Base-by-base conservation (phyloP, 148 eudicot species). In the Dysphania ambrosioides region DNA sequence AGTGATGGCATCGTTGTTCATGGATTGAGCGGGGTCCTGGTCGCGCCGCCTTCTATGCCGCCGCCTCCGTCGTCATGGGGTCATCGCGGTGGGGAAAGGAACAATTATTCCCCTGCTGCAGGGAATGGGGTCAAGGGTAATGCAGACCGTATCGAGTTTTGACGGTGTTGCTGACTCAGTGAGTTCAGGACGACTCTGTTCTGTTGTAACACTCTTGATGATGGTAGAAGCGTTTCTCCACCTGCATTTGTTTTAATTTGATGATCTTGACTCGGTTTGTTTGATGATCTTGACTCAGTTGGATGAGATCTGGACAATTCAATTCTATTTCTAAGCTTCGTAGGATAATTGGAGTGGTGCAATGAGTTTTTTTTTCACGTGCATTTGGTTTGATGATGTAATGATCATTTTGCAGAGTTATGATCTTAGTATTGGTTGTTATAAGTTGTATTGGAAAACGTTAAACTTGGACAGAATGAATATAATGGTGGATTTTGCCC, bases 1-100 rank as follows among this genome's bases (percentile, higher is more conserved):
- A 59, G 75, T 68, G 88, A 84, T 19, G 62, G 78, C 76, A 42
- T 89, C 66, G 79, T 80, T 56, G 72, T 89, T 79, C 91, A 89
- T 77, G 93, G 93, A 62, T 56, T 89, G 26, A 62, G 79, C 15
- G 85, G 81, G 1, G 56, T 80, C 26, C 66, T 89, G 70, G 51
- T 59, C 10, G 51, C 75, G 77, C 81, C 82, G 5, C 19, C 53
- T 47, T 18, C 16, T 11, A 47, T 13, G 40, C 8, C 40, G 40
- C 7, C n/a, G n/a, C n/a, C n/a, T n/a, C n/a, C n/a, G n/a, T n/a
- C n/a, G n/a, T n/a, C n/a, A n/a, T n/a, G n/a, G n/a, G n/a, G n/a
- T n/a, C n/a, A n/a, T n/a, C n/a, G n/a, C n/a, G n/a, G n/a, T n/a
- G n/a, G n/a, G n/a, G n/a, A n/a, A n/a, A n/a, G n/a, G n/a, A n/a